A percentile compares a stretch with the other conserved stretches of the same genome.
These are phyloP conservation scores for Pulveroboletus sp. DNA, from an alignment of 768 basidiomycete species.

Conservation along the genomic window DNA sequence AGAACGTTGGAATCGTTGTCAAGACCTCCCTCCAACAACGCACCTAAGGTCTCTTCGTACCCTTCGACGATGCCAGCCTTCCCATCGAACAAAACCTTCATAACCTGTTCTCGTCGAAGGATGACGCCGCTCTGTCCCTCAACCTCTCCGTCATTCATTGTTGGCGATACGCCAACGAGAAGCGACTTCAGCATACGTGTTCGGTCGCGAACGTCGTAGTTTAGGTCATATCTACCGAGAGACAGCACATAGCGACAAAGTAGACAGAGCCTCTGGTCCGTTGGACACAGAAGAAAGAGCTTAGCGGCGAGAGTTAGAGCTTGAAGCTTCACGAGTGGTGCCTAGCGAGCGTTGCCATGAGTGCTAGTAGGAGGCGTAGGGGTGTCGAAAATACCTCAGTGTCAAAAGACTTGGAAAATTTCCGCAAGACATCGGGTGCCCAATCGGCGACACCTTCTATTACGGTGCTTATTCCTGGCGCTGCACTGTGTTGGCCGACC, in stretches of 20 bases:
- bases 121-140: constrained; percentile 68
- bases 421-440: constrained; percentile 89
- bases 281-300: constrained; percentile 64
- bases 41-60: constrained; percentile 30
- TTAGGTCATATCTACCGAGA: constrained; percentile 81
- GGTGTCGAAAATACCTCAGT: constrained; percentile 50
- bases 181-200: constrained; percentile 74
- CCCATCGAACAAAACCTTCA: constrained; percentile 72
- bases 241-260: constrained; percentile 71
- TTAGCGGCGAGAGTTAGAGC: constrained; percentile 84
- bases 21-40: constrained; percentile 14
- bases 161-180: constrained; percentile 49
- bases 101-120: constrained; percentile 77
- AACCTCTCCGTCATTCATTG: constrained; percentile 31
- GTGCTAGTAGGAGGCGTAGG: background rate
- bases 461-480: constrained; percentile 28
- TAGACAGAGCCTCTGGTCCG: constrained; percentile 43
- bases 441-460: constrained; percentile 64
- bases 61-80: constrained; percentile 49
- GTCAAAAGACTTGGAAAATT: constrained; percentile 65
- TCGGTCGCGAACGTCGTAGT: constrained; percentile 90
- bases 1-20: constrained; percentile 3
- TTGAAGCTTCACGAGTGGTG: constrained; percentile 72
- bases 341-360: constrained; percentile 34
- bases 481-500: constrained; percentile 78